Percentiles rank a stretch among this genome's conserved stretches.
Evolutionary conservation across 805 yeast species (phyloP).

Genomic region (Candida stauntonica): DNA sequence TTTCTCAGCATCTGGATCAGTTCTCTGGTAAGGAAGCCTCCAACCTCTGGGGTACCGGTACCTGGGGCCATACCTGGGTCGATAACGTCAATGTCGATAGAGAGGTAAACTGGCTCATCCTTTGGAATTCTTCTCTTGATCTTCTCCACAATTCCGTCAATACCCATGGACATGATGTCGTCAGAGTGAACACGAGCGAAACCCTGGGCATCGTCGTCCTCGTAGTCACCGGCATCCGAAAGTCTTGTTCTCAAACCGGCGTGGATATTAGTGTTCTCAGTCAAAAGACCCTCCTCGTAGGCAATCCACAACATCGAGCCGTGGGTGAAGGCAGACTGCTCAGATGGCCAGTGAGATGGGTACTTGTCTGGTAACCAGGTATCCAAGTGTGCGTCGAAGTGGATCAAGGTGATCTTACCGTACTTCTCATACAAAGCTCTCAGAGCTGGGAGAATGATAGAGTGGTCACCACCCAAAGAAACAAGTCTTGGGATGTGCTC

Average conservation of each 20-base stretch:
- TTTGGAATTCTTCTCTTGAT: slow-evolving; percentile 52
- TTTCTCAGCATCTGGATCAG: slow-evolving; percentile 54
- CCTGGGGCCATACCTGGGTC: slow-evolving; percentile 77
- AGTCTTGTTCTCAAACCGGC: slow-evolving; percentile 75
- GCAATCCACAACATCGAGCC: slow-evolving; percentile 83
- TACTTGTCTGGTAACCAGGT: slow-evolving; percentile 75
- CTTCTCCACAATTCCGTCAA: slow-evolving; percentile 49
- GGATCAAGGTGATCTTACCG: slow-evolving; percentile 70
- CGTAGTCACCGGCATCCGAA: slow-evolving; percentile 58
- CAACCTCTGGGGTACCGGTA: slow-evolving; percentile 76
- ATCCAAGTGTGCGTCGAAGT: slow-evolving; percentile 83
- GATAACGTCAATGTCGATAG: slow-evolving; percentile 75
- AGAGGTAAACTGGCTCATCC: slow-evolving; percentile 66
- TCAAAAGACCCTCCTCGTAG: slow-evolving; percentile 54
- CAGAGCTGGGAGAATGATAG: slow-evolving; percentile 67
- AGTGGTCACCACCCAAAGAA: slow-evolving; percentile 82
- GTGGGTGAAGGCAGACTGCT: slow-evolving; percentile 58
- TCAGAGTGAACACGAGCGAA: slow-evolving; percentile 67
- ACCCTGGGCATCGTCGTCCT: slow-evolving; percentile 65
- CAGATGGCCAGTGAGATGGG: slow-evolving; percentile 58
- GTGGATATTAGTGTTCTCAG: slow-evolving; percentile 54
- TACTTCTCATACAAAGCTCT: slow-evolving; percentile 57
- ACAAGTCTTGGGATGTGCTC: slow-evolving; percentile 54
- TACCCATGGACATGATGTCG: slow-evolving; percentile 67
- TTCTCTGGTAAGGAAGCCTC: slow-evolving; percentile 70